Evolutionary conservation across 805 yeast genomes (phyloP), one percentile per base, ranked within the genome.

Genomic region (Maudiozyma turicensis): DNA sequence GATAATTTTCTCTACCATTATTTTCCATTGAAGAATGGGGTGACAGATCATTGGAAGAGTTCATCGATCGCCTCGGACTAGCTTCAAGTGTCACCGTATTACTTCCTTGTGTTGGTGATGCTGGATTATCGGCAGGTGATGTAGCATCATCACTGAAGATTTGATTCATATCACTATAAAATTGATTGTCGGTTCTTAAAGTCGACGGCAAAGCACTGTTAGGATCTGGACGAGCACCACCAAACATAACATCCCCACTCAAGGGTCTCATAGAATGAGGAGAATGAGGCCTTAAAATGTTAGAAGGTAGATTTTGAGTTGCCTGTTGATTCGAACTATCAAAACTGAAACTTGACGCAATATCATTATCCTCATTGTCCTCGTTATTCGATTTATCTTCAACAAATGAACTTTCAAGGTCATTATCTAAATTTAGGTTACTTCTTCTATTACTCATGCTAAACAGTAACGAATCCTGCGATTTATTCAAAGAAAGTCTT

Each of bases 181-280:
- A 48, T 1, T 50, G 51, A 45, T 52, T 61, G 41, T 56, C 58
- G 40, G 54, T 57, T 48, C 65, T 56, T 5, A 60, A 44, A 1
- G 67, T 65, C 2, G 67, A 60, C 10, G 68, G 68, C 9, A 63
- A 20, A 20, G n/a, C 26, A 20, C 20, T 14, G 7, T 5, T 26
- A 43, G 5, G 13, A 14, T 39, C 44, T 15, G 26, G 10, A 8
- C 46, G 44, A 14, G 33, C 39, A n/a, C 32, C 32, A 9, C 13
- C 9, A 8, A 38, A 37, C 15, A 28, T 48, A 5, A 43, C 2
- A 13, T 50, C 50, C 1, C 46, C 14, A 31, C 40, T 35, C 6
- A 44, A 8, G 2, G 62, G 58, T 38, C 50, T 56, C 5, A 67
- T 59, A 31, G 62, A 58, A n/a, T 68, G 62, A 11, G 69, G 63